These are phyloP conservation scores for Psidium friedrichsthalianum DNA, from an alignment of 345 rosid genomes.

Conservation along the genomic window DNA sequence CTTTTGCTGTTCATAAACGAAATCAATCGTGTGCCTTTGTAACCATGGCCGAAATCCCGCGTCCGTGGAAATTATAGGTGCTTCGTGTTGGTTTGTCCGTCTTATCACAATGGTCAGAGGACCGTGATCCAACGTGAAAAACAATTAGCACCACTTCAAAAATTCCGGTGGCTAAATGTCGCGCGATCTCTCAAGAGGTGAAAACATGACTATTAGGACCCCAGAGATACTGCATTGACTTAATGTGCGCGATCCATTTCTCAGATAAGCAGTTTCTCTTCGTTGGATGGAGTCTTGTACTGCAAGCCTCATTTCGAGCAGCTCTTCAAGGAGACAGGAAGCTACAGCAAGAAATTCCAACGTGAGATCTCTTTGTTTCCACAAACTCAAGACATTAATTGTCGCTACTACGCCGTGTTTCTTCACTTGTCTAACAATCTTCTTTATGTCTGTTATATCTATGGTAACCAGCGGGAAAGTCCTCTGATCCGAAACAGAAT, in stretches of 20 bases:
- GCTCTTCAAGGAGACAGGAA: conserved; percentile 57
- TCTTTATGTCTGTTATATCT: neutral
- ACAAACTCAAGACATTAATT: neutral
- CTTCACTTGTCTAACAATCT: neutral
- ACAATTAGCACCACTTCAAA: too few species aligned
- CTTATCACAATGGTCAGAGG: neutral
- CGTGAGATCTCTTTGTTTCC: conserved; percentile 3
- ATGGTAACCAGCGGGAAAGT: conserved; percentile 28
- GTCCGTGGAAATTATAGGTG: neutral
- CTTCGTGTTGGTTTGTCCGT: neutral
- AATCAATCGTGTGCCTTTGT: neutral
- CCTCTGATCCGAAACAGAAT: conserved; percentile 19
- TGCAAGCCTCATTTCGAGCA: conserved; percentile 92
- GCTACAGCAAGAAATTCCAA: conserved; percentile 39
- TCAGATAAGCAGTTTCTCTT: conserved; percentile 60
- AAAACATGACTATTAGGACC: too few species aligned
- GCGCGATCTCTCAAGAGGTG: neutral
- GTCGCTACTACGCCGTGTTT: neutral
- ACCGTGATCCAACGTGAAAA: neutral
- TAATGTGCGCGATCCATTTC: neutral
- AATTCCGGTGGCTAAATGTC: too few species aligned
- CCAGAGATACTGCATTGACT: neutral
- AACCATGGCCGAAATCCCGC: neutral
- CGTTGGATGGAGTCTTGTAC: conserved; percentile 64
- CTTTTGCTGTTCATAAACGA: neutral